Conservation (phyloP, 495 filamentous ascomycete species). For the Aspergillus sparsus region DNA sequence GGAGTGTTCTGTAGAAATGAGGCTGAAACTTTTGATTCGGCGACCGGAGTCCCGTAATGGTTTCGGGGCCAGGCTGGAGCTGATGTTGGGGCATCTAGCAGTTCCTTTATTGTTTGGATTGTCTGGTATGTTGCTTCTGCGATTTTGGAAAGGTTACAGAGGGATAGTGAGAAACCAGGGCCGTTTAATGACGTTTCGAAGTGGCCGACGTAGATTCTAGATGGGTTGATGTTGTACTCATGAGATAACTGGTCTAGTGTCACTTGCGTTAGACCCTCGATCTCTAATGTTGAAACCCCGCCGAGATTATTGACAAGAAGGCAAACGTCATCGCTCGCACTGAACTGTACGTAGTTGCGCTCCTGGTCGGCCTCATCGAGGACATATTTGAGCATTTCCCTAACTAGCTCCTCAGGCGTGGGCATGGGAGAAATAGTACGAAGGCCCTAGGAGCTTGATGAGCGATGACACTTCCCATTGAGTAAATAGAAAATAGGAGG, state of each 20-base stretch:
- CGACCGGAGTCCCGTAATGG: background rate
- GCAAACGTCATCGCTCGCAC: background rate
- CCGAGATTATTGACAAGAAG: slow-evolving; percentile 7
- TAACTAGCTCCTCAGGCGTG: background rate
- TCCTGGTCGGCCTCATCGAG: background rate
- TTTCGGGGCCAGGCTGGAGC: slow-evolving; percentile 2
- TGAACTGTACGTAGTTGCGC: slow-evolving; percentile 7
- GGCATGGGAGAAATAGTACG: slow-evolving; percentile 7
- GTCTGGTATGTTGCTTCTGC: background rate
- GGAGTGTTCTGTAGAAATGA: background rate
- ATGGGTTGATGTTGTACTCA: background rate
- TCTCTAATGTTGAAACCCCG: background rate
- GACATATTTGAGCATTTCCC: background rate
- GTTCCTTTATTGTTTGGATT: background rate
- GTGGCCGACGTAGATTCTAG: background rate
- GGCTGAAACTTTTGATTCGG: background rate
- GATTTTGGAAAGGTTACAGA: slow-evolving; percentile 6
- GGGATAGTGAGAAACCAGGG: slow-evolving; percentile 3
- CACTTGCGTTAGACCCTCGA: slow-evolving; percentile 7
- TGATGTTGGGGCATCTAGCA: slow-evolving; percentile 4
- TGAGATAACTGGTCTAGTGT: background rate
- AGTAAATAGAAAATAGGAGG: background rate
- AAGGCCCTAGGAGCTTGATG: background rate
- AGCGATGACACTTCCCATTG: background rate
- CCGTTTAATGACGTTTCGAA: slow-evolving; percentile 9